Evolutionary conservation across 768 basidiomycete genomes (phyloP).

Genomic region (Agrocybe praecox): DNA sequence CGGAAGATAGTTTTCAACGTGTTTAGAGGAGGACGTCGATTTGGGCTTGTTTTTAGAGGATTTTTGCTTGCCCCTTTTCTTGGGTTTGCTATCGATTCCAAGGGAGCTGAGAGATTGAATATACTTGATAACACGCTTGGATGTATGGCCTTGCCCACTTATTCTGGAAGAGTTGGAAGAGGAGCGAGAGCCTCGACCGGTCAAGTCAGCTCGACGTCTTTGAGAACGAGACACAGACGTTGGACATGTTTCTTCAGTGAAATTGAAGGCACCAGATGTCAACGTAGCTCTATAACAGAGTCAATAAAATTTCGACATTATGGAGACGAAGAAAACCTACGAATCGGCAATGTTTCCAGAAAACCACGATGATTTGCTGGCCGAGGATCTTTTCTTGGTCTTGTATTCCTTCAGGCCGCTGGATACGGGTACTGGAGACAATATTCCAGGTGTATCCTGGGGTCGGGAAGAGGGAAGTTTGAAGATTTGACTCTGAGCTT

Average conservation of each 20-base stretch:
- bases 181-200: conserved; percentile 3
- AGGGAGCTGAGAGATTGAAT: conserved; percentile 11
- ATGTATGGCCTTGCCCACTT: neutral
- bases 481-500: conserved; percentile 17
- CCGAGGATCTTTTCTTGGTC: neutral
- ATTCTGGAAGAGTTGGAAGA: conserved; percentile 7
- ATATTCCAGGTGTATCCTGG: conserved; percentile 9
- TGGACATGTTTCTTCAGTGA: neutral
- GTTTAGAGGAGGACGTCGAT: neutral
- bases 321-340: neutral
- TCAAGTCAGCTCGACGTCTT: neutral
- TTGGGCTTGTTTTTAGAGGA: neutral
- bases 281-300: conserved; percentile 5
- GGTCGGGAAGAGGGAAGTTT: conserved; percentile 22
- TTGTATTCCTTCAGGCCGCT: conserved; percentile 6
- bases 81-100: neutral
- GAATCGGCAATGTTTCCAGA: neutral
- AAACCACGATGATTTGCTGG: neutral
- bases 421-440: conserved; percentile 16
- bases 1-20: neutral
- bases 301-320: neutral
- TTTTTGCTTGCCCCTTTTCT: conserved; percentile 1
- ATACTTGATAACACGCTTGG: conserved; percentile 4
- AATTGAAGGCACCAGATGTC: neutral
- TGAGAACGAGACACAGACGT: neutral